These are phyloP conservation scores for Tolypocladium cylindrosporum DNA, from an alignment of 2,329 filamentous ascomycete genomes.

Conservation along the genomic window DNA sequence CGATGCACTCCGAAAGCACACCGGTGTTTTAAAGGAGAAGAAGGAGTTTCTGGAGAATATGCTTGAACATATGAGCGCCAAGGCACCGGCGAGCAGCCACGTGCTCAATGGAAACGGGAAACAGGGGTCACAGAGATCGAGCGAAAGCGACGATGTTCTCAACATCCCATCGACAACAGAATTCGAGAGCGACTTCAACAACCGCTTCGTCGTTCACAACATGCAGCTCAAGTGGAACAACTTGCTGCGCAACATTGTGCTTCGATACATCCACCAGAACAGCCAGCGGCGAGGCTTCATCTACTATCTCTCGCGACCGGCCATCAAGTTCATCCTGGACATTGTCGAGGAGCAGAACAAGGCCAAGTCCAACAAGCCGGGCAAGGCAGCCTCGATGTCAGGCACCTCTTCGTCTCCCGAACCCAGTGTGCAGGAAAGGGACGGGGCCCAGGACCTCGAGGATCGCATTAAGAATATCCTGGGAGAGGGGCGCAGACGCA, in stretches of 20 bases:
- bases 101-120: constrained; percentile 12
- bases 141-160: constrained; percentile 43
- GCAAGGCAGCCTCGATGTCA: constrained; percentile 16
- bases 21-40: constrained; percentile 46
- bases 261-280: constrained; percentile 95
- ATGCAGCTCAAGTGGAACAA: constrained; percentile 99
- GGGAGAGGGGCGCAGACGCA: constrained; percentile 73
- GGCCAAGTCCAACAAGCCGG: constrained; percentile 37
- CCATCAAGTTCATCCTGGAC: constrained; percentile 95
- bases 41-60: constrained; percentile 49
- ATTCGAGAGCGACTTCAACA: constrained; percentile 91
- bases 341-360: constrained; percentile 92
- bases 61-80: constrained; percentile 37
- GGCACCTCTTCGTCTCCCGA: constrained; percentile 25
- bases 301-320: constrained; percentile 91
- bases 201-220: constrained; percentile 96
- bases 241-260: constrained; percentile 83
- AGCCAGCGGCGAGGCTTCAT: constrained; percentile 92
- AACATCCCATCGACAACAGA: constrained; percentile 65
- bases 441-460: constrained; percentile 55
- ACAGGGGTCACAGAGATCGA: constrained; percentile 27
- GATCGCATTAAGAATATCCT: constrained; percentile 80
- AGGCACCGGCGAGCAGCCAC: constrained; percentile 19
- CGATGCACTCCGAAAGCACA: constrained; percentile 49
- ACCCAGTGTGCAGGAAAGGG: constrained; percentile 38